Evolutionary conservation across 768 basidiomycete genomes (phyloP), one percentile per base, ranked within the genome.

Genomic region (Thelephora aurantiotincta): DNA sequence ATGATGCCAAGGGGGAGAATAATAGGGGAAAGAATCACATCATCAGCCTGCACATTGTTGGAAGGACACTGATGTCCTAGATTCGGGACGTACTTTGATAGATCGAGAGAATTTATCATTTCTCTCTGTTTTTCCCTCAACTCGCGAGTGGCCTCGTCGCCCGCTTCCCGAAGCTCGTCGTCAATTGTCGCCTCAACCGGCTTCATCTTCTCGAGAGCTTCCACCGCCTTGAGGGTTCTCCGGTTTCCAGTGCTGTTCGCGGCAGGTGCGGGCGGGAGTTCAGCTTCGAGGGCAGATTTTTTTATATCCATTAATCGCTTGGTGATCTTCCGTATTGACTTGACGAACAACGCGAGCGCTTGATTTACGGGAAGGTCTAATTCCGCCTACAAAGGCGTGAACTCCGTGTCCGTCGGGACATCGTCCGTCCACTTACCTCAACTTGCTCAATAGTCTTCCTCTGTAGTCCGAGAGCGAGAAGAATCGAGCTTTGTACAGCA

Each of bases 401-500:
- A 23, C 13, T 14, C 26, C 11, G 45, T 7, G 30, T 38, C 33
- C 45, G 23, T 23, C 44, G 14, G 45, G 30, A 18, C 42, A 9
- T 45, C 16, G 23, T 50, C 35, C 5, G 9, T 18, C 42, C 11
- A n/a, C 45, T 48, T 52, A 83, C 86, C 73, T 94, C 92, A 18
- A 94, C 71, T 33, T 87, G 86, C 59, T 99, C 94, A 33, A 97
- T 75, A 1, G 74, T 67, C 63, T 97, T 97, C 36, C 87, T 71
- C 63, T 98, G 94, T 44, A 93, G 63, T 1, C 94, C 92, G 41
- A 97, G 69, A 0, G 89, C 89, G 26, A 96, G 73, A 18, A 97
- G 66, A 52, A 98, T 92, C 6, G 89, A 84, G 53, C 84, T 84
- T 65, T 98, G 96, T 4, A 97, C 83, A 0, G 85, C 88, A 36